Evolutionary conservation across 352 stramenopile species (phyloP).

Genomic region (Peronosclerospora sorghi): DNA sequence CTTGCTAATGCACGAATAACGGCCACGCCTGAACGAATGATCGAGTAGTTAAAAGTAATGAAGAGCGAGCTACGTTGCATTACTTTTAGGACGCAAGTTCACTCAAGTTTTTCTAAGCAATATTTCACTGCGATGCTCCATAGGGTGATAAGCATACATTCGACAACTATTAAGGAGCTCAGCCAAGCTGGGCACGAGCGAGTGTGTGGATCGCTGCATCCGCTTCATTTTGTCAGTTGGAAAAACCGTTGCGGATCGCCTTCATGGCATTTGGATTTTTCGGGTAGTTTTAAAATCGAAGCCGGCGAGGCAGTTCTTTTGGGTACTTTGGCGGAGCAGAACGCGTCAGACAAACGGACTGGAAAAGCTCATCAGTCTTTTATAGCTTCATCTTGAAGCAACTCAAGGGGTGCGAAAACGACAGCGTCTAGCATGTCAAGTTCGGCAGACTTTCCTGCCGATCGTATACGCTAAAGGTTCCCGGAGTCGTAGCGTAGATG

Average conservation of each 20-base stretch:
- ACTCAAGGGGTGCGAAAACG: constrained; percentile 4
- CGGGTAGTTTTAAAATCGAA: constrained; percentile 59
- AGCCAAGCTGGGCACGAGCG: constrained; percentile 67
- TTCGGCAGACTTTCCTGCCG: no score
- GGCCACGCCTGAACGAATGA: constrained; percentile 51
- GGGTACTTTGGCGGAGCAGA: constrained; percentile 19
- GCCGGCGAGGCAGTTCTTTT: constrained; percentile 60
- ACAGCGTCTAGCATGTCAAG: no score
- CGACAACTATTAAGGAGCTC: constrained; percentile 60
- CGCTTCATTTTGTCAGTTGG: constrained; percentile 74
- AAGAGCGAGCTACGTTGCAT: no score
- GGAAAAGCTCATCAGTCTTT: no score
- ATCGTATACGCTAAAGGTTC: constrained; percentile 29
- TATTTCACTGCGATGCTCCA: neutral
- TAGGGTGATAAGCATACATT: constrained; percentile 58
- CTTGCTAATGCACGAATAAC: constrained; percentile 67
- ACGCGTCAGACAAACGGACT: no score
- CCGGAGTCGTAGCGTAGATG: constrained; percentile 26
- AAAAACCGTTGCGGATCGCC: constrained; percentile 51
- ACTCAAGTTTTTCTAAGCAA: constrained; percentile 1
- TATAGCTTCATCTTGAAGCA: constrained; percentile 19
- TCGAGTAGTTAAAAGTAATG: no score
- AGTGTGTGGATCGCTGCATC: constrained; percentile 73
- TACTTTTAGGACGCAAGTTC: neutral
- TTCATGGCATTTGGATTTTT: constrained; percentile 83